A percentile compares a stretch with the other conserved stretches of the same genome.
phyloP scores from a whole-genome alignment of 2,329 filamentous ascomycete genomes.

The Aspergillus pseudoglaucus region DNA sequence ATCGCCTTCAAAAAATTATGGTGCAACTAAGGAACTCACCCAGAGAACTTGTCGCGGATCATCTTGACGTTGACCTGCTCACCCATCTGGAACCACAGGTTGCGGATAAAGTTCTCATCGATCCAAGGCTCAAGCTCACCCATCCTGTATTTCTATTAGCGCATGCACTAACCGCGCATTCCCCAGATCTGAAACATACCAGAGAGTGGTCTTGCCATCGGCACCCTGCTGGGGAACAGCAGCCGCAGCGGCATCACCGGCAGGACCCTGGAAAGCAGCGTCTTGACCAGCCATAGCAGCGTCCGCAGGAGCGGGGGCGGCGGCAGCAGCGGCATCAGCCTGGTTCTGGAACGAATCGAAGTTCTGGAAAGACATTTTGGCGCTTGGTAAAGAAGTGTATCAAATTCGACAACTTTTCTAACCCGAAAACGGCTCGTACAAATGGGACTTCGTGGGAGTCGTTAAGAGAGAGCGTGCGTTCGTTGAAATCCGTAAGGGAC shows the following conservation, averaged over 20 bases:
- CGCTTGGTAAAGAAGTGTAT: not conserved
- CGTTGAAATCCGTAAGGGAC: slow-evolving; percentile 26
- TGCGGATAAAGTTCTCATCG: slow-evolving; percentile 97
- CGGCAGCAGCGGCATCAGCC: slow-evolving; percentile 48
- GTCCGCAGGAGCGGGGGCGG: slow-evolving; percentile 44
- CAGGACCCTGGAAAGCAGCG: slow-evolving; percentile 45
- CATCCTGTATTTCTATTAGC: slow-evolving; percentile 62
- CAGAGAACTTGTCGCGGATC: slow-evolving; percentile 98
- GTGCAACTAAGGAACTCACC: slow-evolving; percentile 51
- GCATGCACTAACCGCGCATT: not conserved
- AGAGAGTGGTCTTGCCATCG: slow-evolving; percentile 53
- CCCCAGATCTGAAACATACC: slow-evolving; percentile 37
- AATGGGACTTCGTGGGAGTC: slow-evolving; percentile 34
- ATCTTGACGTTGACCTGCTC: slow-evolving; percentile 98
- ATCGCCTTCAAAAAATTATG: slow-evolving; percentile 13
- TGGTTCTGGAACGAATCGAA: slow-evolving; percentile 59
- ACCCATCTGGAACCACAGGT: slow-evolving; percentile 85
- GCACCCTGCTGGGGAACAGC: slow-evolving; percentile 45
- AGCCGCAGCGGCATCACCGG: slow-evolving; percentile 36
- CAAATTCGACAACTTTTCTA: slow-evolving; percentile 15
- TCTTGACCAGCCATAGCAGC: slow-evolving; percentile 54
- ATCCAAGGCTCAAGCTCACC: slow-evolving; percentile 98
- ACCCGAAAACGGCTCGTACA: slow-evolving; percentile 28
- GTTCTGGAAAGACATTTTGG: slow-evolving; percentile 60
- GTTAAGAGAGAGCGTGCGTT: slow-evolving; percentile 34